Evolutionary conservation across 192 early-diverging fungal genomes (phyloP).

Genomic region (Rhizophagus sp.): DNA sequence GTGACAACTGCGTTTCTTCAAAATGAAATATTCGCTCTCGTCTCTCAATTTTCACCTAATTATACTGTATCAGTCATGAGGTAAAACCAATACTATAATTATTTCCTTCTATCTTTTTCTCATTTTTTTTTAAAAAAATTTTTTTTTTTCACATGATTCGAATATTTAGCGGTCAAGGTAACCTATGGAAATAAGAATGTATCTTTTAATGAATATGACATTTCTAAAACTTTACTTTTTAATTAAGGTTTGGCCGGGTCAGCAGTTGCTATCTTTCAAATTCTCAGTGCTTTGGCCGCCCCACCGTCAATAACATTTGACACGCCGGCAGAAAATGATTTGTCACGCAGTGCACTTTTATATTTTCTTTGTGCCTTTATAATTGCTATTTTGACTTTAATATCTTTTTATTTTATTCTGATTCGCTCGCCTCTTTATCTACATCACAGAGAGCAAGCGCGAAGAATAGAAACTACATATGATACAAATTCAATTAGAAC

Average conservation of each 20-base stretch:
- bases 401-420: constrained; percentile 39
- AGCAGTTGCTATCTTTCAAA: constrained; percentile 64
- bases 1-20: constrained; percentile 63
- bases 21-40: constrained; percentile 72
- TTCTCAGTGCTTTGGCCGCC: constrained; percentile 55
- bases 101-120: too few relatives aligned
- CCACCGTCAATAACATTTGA: constrained; percentile 21
- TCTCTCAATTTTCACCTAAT: constrained; percentile 63
- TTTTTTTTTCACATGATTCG: neutral
- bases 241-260: constrained; percentile 60
- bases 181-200: neutral
- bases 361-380: constrained; percentile 52
- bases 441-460: constrained; percentile 35
- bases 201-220: neutral
- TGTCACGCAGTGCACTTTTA: constrained; percentile 45
- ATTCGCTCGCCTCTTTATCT: constrained; percentile 44
- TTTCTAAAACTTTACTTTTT: neutral
- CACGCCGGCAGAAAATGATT: constrained; percentile 26
- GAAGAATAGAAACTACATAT: constrained; percentile 21
- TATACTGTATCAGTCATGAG: constrained; percentile 76
- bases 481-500: constrained; percentile 16
- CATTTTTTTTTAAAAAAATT: neutral
- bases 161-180: constrained; percentile 53
- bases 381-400: constrained; percentile 42
- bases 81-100: constrained; percentile 35